Percentiles rank a stretch among this genome's conserved stretches.
Conservation (phyloP, 2,329 filamentous ascomycete genomes). For the Amesomyces nigricolor region DNA sequence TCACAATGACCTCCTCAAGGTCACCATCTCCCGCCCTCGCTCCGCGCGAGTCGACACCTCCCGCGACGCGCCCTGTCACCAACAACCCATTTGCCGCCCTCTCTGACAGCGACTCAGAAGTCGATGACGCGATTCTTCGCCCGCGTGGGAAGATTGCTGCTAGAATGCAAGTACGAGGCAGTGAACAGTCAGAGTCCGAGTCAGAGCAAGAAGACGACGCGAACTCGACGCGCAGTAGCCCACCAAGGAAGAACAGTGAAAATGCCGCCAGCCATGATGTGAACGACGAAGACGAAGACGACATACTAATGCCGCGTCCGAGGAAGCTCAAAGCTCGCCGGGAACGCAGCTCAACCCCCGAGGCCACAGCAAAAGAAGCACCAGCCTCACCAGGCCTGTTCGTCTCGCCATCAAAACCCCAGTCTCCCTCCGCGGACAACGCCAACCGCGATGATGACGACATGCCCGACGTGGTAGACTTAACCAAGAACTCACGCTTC, state of each 20-base stretch:
- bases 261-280: constrained; percentile 21
- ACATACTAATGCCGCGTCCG: constrained; percentile 37
- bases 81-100: constrained; percentile 19
- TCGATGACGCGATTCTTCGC: constrained; percentile 43
- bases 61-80: constrained; percentile 11
- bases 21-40: constrained; percentile 32
- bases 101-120: constrained; percentile 26
- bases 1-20: constrained; percentile 45
- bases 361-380: constrained; percentile 19
- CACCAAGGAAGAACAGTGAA: background rate
- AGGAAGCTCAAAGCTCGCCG: constrained; percentile 37
- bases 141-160: constrained; percentile 61
- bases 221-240: constrained; percentile 1
- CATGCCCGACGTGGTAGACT: constrained; percentile 35
- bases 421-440: constrained; percentile 30
- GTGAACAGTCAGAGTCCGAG: constrained; percentile 23
- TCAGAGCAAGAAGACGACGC: constrained; percentile 23
- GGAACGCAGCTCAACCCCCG: constrained; percentile 33
- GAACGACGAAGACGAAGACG: constrained; percentile 37
- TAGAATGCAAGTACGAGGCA: constrained; percentile 47
- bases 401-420: constrained; percentile 26
- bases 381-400: constrained; percentile 26
- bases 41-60: constrained; percentile 14
- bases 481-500: constrained; percentile 52
- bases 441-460: constrained; percentile 33